phyloP scores from a whole-genome alignment of 2,329 filamentous ascomycete species.

The Rosellinia necatrix region DNA sequence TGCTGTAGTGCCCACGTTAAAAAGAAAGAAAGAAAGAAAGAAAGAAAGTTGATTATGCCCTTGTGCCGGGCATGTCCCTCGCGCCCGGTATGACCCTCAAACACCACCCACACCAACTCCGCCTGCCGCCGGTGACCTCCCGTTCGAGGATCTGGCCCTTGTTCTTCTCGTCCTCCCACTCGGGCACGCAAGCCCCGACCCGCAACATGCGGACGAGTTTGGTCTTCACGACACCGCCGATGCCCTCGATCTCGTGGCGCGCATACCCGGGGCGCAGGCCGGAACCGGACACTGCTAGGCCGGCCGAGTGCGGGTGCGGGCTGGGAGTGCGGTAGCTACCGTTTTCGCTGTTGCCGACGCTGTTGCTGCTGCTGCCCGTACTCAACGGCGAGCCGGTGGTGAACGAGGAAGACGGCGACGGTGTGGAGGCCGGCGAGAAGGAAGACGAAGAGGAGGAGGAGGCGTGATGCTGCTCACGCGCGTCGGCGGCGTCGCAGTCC shows the following conservation, averaged over 20 bases:
- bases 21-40: background rate
- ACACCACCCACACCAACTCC: slow-evolving; percentile 96
- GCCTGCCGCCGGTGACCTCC: slow-evolving; percentile 69
- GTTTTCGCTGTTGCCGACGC: slow-evolving; percentile 17
- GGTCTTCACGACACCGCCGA: slow-evolving; percentile 85
- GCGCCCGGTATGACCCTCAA: slow-evolving; percentile 70
- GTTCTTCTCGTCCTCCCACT: slow-evolving; percentile 79
- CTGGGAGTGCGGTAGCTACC: slow-evolving; percentile 41
- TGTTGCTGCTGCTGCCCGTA: slow-evolving; percentile 19
- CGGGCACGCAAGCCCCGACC: slow-evolving; percentile 82
- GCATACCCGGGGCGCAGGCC: slow-evolving; percentile 72
- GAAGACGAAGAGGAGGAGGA: background rate
- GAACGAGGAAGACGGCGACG: slow-evolving; percentile 25
- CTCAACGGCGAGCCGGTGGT: slow-evolving; percentile 20
- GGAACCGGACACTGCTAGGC: background rate
- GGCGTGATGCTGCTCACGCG: slow-evolving; percentile 48
- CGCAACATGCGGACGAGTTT: slow-evolving; percentile 82
- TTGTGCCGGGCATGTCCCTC: slow-evolving; percentile 45
- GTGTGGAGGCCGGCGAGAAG: slow-evolving; percentile 27
- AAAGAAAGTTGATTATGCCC: background rate
- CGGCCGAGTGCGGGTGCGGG: slow-evolving; percentile 43
- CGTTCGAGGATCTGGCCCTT: slow-evolving; percentile 68
- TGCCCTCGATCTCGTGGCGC: slow-evolving; percentile 87
- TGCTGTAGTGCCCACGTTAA: slow-evolving; percentile 17
- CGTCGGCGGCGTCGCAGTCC: slow-evolving; percentile 82